Evolutionary conservation across 2,329 filamentous ascomycete species (phyloP), one percentile per base, ranked within the genome.

Genomic region (Talaromyces funiculosus): DNA sequence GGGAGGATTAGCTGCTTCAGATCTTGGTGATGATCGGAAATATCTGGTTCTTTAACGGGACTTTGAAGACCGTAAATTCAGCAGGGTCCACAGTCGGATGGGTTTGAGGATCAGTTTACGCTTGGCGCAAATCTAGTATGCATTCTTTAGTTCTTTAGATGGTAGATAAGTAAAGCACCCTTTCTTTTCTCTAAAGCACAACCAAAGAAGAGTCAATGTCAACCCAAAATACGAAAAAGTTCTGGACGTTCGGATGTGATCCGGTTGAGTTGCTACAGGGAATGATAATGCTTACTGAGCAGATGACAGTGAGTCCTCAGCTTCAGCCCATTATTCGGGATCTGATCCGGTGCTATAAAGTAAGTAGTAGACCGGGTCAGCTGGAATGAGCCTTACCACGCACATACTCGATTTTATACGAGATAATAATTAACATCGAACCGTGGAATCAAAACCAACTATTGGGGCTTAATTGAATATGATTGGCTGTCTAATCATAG

Each of bases 401-500:
- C 14, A 33, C 5, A 51, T 33, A 20, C 29, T 20, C 29, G 47
- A 33, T 49, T 31, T n/a, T 31, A 20, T 31, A 7, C 45, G 24
- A 9, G 18, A 29, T 8, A 49, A 49, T 12, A 33, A 20, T 18
- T 29, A 12, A 29, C 16, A 49, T 49, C 45, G 12, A 33, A 31
- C 16, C n/a, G n/a, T 31, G 8, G 3, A 49, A 31, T 31, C 45
- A 18, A 8, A 18, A 49, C n/a, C 26, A 49, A 18, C 9, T 20
- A 31, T 3, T 18, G 6, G 9, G 16, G 10, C 26, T n/a, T 18
- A 31, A n/a, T 8, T 20, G n/a, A 18, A 35, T 51, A 33, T 51
- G 8, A 51, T 51, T 51, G 47, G 47, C 47, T 51, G 29, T 51
- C 47, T 51, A 51, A 33, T 51, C n/a, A 51, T 51, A 51, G 47